Base-by-base conservation (phyloP, 345 rosid genomes). In the Corchorus capsularis region DNA sequence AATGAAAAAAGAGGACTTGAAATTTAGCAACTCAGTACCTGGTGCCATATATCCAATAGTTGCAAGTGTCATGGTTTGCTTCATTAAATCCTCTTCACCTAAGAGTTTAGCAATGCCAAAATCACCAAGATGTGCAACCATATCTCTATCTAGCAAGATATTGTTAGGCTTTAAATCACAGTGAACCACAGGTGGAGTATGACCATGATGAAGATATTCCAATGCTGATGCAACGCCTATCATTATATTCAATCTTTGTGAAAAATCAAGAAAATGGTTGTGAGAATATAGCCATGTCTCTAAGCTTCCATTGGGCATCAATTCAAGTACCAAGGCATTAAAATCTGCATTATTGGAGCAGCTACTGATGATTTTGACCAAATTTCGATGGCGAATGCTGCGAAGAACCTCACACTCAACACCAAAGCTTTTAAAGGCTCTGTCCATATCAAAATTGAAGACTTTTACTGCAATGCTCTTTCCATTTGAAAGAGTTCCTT, bases 101-200 rank as follows among this genome's bases (percentile, higher is more conserved):
- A 77, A 71, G 9, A 70, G 12, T 14, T 77, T 77, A n/a, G 71
- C 53, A 17, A 71, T 71, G 43, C 75, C 71, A 39, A 77, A 77
- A 62, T 77, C 70, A 47, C 53, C 55, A 9, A 77, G 11, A 39
- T 70, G 75, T 3, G 70, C 79, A 20, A 61, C 62, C 73, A 68
- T 76, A 11, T 34, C 63, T 67, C 67, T 14, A n/a, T 76, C 79
- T 27, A 76, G 12, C 11, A 76, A 11, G 22, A 76, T 47, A 50
- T 76, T 76, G 74, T 14, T 69, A 0, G 74, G 79, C 50, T 76
- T 69, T 14, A 76, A 17, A 57, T 76, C 74, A 14, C 74, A 76
- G 13, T 76, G 68, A 19, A 69, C 19, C 1, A 68, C 22, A 0
- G 73, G 49, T 2, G 52, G 47, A 1, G 59, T 46, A 60, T 17